phyloP scores from a whole-genome alignment of 306 rosid genomes.

The Cucumis melo region DNA sequence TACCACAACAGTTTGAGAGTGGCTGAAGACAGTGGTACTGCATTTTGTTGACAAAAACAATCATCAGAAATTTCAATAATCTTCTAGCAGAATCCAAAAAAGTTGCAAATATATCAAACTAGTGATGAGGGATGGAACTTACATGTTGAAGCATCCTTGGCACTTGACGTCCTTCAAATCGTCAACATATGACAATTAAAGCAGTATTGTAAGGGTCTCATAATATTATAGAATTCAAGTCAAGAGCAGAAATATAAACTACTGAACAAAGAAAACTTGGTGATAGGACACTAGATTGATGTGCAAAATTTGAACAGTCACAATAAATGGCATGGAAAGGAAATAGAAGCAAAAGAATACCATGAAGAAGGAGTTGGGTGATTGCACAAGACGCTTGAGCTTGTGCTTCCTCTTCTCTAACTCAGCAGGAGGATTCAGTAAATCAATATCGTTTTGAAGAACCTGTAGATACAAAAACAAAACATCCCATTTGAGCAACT shows the following conservation, averaged over 20 bases:
- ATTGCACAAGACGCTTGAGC: conserved; percentile 47
- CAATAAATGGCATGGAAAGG: background rate
- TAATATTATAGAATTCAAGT: background rate
- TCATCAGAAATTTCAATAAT: no score
- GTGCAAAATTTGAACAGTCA: background rate
- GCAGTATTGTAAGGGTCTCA: background rate
- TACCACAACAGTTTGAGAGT: conserved; percentile 10
- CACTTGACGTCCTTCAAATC: conserved; percentile 29
- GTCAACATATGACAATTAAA: background rate
- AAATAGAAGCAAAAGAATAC: conserved; percentile 7
- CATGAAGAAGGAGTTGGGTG: conserved; percentile 53
- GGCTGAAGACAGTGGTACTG: conserved; percentile 11
- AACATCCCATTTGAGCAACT: background rate
- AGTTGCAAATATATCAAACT: background rate
- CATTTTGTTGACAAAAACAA: background rate
- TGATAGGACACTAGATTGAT: background rate
- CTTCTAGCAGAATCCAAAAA: background rate
- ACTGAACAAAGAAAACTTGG: no score
- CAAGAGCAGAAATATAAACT: background rate
- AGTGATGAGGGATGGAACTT: background rate
- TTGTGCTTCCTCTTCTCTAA: conserved; percentile 55
- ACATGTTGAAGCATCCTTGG: conserved; percentile 50
- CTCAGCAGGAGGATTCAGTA: conserved; percentile 47
- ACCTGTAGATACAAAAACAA: conserved; percentile 11
- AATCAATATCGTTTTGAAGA: conserved; percentile 41